A percentile compares a stretch with the other conserved stretches of the same genome.
Conservation (phyloP, 2,329 filamentous ascomycete genomes). For the Sclerotiophoma versabilis region DNA sequence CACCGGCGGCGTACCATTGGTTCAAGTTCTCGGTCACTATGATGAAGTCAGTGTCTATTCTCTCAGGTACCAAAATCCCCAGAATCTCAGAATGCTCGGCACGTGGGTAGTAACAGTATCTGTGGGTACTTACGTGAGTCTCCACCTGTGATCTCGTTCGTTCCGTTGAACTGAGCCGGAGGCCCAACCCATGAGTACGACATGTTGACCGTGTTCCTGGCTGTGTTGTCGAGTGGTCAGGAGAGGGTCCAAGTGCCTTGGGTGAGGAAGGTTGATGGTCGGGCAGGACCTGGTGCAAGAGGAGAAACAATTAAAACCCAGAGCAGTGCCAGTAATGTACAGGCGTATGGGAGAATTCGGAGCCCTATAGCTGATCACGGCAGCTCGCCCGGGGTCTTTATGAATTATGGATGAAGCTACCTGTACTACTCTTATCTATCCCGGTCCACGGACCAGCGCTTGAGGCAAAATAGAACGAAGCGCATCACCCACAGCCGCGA, state of each 20-base stretch:
- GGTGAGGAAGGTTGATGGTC: constrained; percentile 17
- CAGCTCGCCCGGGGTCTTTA: constrained; percentile 43
- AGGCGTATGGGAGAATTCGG: constrained; percentile 39
- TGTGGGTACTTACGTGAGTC: constrained; percentile 72
- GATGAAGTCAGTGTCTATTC: constrained; percentile 17
- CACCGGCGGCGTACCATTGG: constrained; percentile 91
- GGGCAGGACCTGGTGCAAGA: constrained; percentile 21
- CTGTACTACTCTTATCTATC: constrained; percentile 49
- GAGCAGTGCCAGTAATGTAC: constrained; percentile 43
- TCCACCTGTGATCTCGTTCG: constrained; percentile 70
- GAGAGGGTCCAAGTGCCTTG: constrained; percentile 15
- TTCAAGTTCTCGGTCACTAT: constrained; percentile 86
- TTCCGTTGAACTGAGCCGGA: constrained; percentile 58
- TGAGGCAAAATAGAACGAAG: constrained; percentile 48
- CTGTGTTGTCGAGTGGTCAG: constrained; percentile 14
- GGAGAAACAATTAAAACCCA: constrained; percentile 22
- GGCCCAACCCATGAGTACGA: constrained; percentile 58
- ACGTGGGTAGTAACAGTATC: constrained; percentile 28
- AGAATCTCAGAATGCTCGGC: constrained; percentile 14
- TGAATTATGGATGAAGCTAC: constrained; percentile 34
- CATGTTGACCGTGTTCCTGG: constrained; percentile 46
- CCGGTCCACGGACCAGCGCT: constrained; percentile 43
- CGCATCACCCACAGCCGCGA: constrained; percentile 42
- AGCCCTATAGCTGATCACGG: constrained; percentile 39
- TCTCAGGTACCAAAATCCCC: not conserved